Evolutionary conservation across 345 rosid species (phyloP).

Genomic region (Ceriops zippeliana): DNA sequence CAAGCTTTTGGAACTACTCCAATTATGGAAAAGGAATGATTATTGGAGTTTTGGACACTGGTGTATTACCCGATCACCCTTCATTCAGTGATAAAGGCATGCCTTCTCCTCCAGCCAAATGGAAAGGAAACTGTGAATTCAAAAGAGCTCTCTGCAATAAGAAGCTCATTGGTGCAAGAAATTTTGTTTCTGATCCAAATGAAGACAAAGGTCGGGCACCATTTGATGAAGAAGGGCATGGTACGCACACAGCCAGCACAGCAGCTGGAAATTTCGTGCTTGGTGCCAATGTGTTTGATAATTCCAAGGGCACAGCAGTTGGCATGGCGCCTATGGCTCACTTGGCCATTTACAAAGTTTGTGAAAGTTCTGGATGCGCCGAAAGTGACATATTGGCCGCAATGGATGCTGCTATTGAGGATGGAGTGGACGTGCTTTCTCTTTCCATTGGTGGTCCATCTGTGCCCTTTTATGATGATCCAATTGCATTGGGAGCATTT

Average conservation of each 20-base stretch:
- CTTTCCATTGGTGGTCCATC: constrained; percentile 40
- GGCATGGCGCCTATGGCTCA: constrained; percentile 61
- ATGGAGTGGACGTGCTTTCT: constrained; percentile 61
- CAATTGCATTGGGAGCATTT: constrained; percentile 33
- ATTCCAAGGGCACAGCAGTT: constrained; percentile 59
- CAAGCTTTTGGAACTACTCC: constrained; percentile 5
- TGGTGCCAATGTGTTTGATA: constrained; percentile 22
- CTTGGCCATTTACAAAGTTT: constrained; percentile 58
- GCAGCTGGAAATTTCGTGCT: constrained; percentile 52
- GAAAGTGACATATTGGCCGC: constrained; percentile 55
- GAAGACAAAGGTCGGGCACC: not conserved
- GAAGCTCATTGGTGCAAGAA: constrained; percentile 30
- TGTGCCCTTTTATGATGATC: constrained; percentile 28
- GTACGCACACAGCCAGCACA: constrained; percentile 19
- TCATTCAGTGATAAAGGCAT: constrained; percentile 25
- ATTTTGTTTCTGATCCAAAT: not conserved
- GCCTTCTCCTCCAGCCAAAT: constrained; percentile 22
- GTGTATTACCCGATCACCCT: constrained; percentile 24
- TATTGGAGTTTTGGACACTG: constrained; percentile 25
- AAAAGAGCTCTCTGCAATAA: constrained; percentile 21
- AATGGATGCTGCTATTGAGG: constrained; percentile 52
- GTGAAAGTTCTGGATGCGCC: constrained; percentile 44
- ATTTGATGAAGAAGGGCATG: constrained; percentile 26
- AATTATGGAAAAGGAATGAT: constrained; percentile 24
- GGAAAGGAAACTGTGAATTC: constrained; percentile 33